Conservation (phyloP, 495 filamentous ascomycete genomes). For the Penicillium malachiteum region DNA sequence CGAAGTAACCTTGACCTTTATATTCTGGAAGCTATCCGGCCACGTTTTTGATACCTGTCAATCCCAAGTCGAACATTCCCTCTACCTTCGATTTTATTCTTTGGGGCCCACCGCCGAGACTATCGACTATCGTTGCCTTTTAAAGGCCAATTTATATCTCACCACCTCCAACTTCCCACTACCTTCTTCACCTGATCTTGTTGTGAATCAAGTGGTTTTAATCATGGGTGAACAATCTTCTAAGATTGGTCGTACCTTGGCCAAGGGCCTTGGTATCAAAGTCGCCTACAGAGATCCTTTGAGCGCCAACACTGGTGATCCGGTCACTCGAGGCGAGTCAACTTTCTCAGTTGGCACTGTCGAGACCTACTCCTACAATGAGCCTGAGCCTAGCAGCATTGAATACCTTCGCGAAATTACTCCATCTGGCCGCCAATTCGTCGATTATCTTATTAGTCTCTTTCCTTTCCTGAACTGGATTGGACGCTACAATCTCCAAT, state of each 20-base stretch:
- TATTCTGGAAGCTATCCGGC: constrained; percentile 17
- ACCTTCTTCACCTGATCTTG: neutral
- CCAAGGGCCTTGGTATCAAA: constrained; percentile 84
- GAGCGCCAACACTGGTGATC: constrained; percentile 37
- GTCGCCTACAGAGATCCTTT: constrained; percentile 62
- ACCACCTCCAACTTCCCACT: too few relatives aligned
- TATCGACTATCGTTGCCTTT: neutral
- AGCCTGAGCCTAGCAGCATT: constrained; percentile 69
- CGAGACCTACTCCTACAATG: constrained; percentile 78
- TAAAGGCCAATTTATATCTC: too few relatives aligned
- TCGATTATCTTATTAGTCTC: constrained; percentile 61
- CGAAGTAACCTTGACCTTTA: constrained; percentile 11
- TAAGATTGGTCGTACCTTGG: constrained; percentile 69
- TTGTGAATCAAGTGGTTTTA: neutral
- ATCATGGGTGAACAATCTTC: constrained; percentile 43
- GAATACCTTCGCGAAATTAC: constrained; percentile 68
- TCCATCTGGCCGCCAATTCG: constrained; percentile 55
- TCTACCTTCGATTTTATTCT: neutral
- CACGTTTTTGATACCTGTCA: constrained; percentile 10
- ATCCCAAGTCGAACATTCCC: neutral
- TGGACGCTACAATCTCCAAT: constrained; percentile 79
- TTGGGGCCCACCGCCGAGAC: neutral
- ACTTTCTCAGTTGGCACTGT: constrained; percentile 71
- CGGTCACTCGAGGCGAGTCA: constrained; percentile 71
- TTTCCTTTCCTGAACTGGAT: constrained; percentile 94